Conservation (phyloP, 768 basidiomycete genomes). For the Rhodosporidiobolus odoratus region DNA sequence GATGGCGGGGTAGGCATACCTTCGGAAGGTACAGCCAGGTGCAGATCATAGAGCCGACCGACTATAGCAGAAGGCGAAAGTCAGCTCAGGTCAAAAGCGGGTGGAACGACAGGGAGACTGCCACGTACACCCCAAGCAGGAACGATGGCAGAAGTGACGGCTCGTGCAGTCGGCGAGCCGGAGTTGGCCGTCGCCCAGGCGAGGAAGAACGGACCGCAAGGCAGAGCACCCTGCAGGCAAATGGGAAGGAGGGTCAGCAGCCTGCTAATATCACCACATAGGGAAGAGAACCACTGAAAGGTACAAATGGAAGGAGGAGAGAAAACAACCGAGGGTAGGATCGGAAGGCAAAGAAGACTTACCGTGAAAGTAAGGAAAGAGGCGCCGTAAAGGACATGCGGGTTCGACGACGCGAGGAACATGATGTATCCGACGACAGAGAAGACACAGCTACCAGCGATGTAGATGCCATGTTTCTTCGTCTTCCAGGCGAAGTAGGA, state of each 20-base stretch:
- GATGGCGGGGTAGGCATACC: no score
- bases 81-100: no score
- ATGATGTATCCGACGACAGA: slow-evolving; percentile 29
- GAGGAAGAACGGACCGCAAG: slow-evolving; percentile 34
- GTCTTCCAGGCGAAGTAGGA: slow-evolving; percentile 63
- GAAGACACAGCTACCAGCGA: slow-evolving; percentile 33
- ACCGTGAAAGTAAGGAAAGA: slow-evolving; percentile 39
- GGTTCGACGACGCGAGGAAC: slow-evolving; percentile 16
- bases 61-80: neutral
- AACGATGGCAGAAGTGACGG: slow-evolving; percentile 29
- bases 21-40: slow-evolving; percentile 15
- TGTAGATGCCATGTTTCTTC: slow-evolving; percentile 54
- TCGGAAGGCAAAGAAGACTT: neutral
- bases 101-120: no score
- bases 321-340: neutral
- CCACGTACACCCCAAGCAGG: slow-evolving; percentile 13
- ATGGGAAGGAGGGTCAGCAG: neutral
- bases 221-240: slow-evolving; percentile 10
- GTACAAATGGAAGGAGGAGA: neutral
- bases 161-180: slow-evolving; percentile 9
- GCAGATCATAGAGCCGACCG: slow-evolving; percentile 15
- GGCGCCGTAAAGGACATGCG: slow-evolving; percentile 34
- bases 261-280: no score
- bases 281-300: no score
- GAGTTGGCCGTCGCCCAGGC: slow-evolving; percentile 31